Evolutionary conservation across 257 asterid species (phyloP).

Genomic region (Fraxinus pennsylvanica): DNA sequence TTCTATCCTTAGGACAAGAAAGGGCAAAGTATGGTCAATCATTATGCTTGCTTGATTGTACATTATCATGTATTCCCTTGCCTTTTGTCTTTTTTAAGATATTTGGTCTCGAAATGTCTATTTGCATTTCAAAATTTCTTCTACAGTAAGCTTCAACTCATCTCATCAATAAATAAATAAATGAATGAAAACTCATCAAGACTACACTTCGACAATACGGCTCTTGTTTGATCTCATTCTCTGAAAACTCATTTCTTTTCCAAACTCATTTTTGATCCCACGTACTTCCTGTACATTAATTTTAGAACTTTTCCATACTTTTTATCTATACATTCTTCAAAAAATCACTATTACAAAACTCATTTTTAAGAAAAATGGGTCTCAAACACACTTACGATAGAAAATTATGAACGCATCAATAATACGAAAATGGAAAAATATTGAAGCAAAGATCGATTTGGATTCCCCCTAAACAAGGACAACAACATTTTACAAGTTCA

Average conservation of each 20-base stretch:
- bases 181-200: no score
- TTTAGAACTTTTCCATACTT: no score
- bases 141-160: neutral
- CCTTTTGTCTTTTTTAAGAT: neutral
- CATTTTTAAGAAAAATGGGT: no score
- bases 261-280: no score
- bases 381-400: neutral
- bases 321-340: no score
- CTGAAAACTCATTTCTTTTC: no score
- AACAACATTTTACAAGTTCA: neutral
- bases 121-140: neutral
- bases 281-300: no score
- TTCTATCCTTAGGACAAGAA: neutral
- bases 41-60: neutral
- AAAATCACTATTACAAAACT: no score
- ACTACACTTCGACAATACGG: no score
- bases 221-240: no score
- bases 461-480: neutral
- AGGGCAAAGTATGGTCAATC: neutral
- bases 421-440: neutral
- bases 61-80: neutral
- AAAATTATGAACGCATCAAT: neutral
- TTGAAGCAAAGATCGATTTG: neutral
- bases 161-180: neutral
- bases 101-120: neutral